phyloP scores from a whole-genome alignment of 108 stramenopile species.

The Bacterosira constricta region DNA sequence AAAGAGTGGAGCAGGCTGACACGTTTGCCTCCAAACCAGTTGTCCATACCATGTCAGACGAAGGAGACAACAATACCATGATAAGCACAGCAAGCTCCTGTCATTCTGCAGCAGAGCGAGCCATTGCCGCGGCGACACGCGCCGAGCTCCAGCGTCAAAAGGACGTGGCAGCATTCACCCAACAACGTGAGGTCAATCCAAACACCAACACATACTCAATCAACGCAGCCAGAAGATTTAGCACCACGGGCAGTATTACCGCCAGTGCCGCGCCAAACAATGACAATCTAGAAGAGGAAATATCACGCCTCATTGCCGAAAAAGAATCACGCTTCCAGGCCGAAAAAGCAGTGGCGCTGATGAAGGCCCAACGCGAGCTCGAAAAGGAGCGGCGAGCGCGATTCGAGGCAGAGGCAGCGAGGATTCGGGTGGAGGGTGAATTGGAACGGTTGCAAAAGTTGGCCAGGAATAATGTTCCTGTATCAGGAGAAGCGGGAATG shows the following conservation, averaged over 20 bases:
- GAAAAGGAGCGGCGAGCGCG: slow-evolving; percentile 27
- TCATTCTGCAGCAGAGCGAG: not conserved
- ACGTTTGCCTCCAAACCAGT: too few species aligned
- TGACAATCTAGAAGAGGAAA: slow-evolving; percentile 33
- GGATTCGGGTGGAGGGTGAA: slow-evolving; percentile 8
- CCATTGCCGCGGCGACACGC: slow-evolving; percentile 2
- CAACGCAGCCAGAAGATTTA: not conserved
- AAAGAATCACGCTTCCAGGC: slow-evolving; percentile 47
- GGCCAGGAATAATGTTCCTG: not conserved
- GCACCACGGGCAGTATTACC: not conserved
- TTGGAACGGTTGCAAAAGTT: slow-evolving; percentile 6
- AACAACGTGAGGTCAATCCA: not conserved
- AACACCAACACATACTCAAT: too few species aligned
- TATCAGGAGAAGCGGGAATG: too few species aligned
- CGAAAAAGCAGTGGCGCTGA: slow-evolving; percentile 43
- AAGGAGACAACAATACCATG: too few species aligned
- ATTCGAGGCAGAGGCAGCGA: slow-evolving; percentile 26
- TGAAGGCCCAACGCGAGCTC: slow-evolving; percentile 37
- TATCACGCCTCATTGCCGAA: slow-evolving; percentile 40
- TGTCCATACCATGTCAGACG: too few species aligned
- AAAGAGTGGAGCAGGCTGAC: too few species aligned
- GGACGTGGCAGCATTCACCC: slow-evolving; percentile 9
- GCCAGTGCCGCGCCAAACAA: not conserved
- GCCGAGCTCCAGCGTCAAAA: slow-evolving; percentile 5
- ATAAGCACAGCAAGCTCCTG: not conserved